Percentiles rank a stretch among this genome's conserved stretches.
phyloP scores from a whole-genome alignment of 805 yeast species.

The Komagataella phaffii region DNA sequence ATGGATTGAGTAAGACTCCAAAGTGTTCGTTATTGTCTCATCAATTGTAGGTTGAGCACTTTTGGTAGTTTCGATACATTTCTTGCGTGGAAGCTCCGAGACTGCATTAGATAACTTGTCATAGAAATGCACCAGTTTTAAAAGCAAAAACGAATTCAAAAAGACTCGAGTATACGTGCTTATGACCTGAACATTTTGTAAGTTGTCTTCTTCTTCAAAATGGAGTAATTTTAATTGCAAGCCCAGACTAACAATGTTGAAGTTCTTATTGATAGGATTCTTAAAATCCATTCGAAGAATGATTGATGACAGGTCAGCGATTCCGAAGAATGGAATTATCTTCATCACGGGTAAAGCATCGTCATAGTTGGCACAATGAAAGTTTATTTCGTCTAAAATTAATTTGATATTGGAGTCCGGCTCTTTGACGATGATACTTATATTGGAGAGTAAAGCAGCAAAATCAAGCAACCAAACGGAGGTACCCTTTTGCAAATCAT shows the following conservation, averaged over 20 bases:
- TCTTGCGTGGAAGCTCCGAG: not conserved
- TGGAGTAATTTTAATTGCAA: not conserved
- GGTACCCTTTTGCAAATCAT: not conserved
- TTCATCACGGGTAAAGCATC: not conserved
- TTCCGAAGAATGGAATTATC: not conserved
- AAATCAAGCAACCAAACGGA: not conserved
- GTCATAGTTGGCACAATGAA: not conserved
- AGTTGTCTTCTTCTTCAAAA: not conserved
- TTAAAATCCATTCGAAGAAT: not conserved
- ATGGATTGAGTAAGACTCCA: slow-evolving; percentile 34
- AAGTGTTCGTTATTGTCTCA: slow-evolving; percentile 5
- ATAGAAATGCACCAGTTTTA: not conserved
- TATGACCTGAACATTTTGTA: not conserved
- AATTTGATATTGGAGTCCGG: not conserved
- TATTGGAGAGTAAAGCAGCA: not conserved
- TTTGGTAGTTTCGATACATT: not conserved
- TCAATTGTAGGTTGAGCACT: slow-evolving; percentile 1
- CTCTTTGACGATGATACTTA: not conserved
- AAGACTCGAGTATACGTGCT: not conserved
- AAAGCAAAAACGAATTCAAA: not conserved
- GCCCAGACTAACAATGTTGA: not conserved
- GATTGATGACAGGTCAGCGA: not conserved
- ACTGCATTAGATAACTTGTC: not conserved
- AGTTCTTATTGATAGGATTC: not conserved
- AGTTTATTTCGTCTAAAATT: not conserved